Conservation (phyloP, 2,329 filamentous ascomycete genomes). For the Calonectria henricotiae region DNA sequence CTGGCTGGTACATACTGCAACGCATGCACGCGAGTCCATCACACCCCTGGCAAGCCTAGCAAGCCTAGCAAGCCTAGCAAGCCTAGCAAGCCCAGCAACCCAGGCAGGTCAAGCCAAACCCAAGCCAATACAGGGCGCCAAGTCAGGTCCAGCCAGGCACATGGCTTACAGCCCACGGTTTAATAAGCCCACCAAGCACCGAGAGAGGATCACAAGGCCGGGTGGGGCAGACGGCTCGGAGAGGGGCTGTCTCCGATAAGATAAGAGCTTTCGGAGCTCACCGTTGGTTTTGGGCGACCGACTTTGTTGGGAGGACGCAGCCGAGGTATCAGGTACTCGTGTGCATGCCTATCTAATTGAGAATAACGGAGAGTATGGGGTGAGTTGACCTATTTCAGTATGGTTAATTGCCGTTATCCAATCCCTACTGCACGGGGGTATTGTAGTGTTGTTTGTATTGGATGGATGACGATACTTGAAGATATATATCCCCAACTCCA, state of each 20-base stretch:
- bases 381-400: background rate
- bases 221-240: conserved; percentile 43
- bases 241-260: conserved; percentile 51
- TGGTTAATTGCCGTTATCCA: background rate
- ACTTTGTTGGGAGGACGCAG: conserved; percentile 13
- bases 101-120: background rate
- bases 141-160: conserved; percentile 31
- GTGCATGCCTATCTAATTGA: too few species aligned
- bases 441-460: too few species aligned
- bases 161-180: conserved; percentile 30
- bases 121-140: conserved; percentile 7
- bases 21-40: background rate
- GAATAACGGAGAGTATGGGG: background rate
- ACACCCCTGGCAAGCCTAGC: background rate
- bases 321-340: background rate
- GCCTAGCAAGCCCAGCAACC: background rate
- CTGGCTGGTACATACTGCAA: background rate
- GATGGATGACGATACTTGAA: background rate
- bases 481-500: background rate
- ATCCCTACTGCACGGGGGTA: background rate
- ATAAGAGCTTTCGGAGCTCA: conserved; percentile 54
- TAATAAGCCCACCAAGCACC: conserved; percentile 23
- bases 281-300: conserved; percentile 37
- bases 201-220: conserved; percentile 37
- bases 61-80: background rate